Conservation (phyloP, 2,329 filamentous ascomycete species). For the Teratosphaeriaceae sp. region DNA sequence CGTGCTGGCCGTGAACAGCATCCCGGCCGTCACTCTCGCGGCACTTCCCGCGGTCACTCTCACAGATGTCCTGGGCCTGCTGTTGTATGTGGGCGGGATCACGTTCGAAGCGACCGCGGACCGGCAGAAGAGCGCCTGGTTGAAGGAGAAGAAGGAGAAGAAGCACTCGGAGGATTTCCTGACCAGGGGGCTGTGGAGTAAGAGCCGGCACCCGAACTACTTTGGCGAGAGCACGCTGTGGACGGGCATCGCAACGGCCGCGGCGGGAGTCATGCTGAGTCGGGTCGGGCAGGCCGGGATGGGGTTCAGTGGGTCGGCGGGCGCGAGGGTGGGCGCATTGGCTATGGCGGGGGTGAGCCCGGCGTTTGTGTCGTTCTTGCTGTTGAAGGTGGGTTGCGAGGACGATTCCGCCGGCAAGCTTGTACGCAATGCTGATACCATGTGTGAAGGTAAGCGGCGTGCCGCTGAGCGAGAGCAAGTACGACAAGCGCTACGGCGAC, state of each 20-base stretch:
- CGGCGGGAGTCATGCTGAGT: constrained; percentile 50
- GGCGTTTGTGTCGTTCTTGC: constrained; percentile 56
- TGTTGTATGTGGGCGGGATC: constrained; percentile 54
- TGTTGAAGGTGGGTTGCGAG: constrained; percentile 56
- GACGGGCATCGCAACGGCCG: constrained; percentile 57
- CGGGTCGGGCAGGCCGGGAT: constrained; percentile 52
- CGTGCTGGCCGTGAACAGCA: constrained; percentile 56
- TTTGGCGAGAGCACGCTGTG: constrained; percentile 66
- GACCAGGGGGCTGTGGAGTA: constrained; percentile 55
- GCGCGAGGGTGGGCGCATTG: constrained; percentile 39
- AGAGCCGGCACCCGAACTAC: constrained; percentile 61
- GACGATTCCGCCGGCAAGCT: too few species aligned
- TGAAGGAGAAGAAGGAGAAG: constrained; percentile 55
- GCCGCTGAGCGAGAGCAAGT: constrained; percentile 62
- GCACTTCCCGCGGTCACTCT: constrained; percentile 43
- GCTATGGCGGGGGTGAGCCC: constrained; percentile 54
- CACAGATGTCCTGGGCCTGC: constrained; percentile 52
- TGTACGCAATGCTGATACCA: background rate
- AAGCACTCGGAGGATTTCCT: constrained; percentile 62
- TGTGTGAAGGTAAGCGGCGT: constrained; percentile 44
- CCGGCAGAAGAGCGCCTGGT: constrained; percentile 57
- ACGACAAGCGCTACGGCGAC: constrained; percentile 58
- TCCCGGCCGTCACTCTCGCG: constrained; percentile 48
- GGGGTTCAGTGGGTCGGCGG: constrained; percentile 43
- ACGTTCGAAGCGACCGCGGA: constrained; percentile 57